Evolutionary conservation across 768 basidiomycete genomes (phyloP).

Genomic region (Suillus bovinus): DNA sequence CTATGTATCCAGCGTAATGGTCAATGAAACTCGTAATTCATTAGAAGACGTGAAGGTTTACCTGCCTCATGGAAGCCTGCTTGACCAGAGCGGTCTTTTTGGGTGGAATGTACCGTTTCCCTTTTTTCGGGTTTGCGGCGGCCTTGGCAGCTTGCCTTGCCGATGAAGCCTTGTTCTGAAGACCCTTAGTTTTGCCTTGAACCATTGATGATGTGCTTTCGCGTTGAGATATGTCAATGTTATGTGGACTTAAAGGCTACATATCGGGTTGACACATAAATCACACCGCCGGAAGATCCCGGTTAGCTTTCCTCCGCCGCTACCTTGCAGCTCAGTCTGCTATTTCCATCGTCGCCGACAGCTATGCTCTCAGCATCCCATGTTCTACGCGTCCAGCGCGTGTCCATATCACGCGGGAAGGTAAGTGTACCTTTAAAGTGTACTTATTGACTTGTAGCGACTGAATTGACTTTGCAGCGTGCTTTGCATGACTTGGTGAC

Average conservation of each 20-base stretch:
- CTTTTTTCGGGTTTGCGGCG: constrained; percentile 76
- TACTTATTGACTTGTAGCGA: neutral
- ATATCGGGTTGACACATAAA: constrained; percentile 13
- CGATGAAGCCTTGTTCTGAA: constrained; percentile 53
- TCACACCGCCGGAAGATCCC: neutral
- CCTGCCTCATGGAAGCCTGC: constrained; percentile 78
- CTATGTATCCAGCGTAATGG: constrained; percentile 37
- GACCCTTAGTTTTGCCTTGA: constrained; percentile 86
- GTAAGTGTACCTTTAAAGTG: constrained; percentile 27
- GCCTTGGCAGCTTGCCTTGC: constrained; percentile 64
- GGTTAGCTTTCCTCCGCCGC: constrained; percentile 15
- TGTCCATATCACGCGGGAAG: constrained; percentile 46
- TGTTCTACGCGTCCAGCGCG: constrained; percentile 54
- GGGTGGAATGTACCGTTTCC: constrained; percentile 73
- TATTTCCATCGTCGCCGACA: constrained; percentile 10
- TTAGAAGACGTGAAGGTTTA: constrained; percentile 31
- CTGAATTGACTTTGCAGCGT: constrained; percentile 46
- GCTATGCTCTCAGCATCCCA: constrained; percentile 47
- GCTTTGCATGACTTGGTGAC: constrained; percentile 71
- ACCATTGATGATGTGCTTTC: constrained; percentile 50
- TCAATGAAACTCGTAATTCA: constrained; percentile 6
- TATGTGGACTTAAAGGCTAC: neutral
- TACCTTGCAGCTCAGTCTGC: constrained; percentile 10
- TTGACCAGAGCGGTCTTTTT: constrained; percentile 77
- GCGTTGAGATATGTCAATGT: neutral